These are phyloP conservation scores for Postia placenta DNA, from an alignment of 768 basidiomycete genomes.

Conservation along the genomic window DNA sequence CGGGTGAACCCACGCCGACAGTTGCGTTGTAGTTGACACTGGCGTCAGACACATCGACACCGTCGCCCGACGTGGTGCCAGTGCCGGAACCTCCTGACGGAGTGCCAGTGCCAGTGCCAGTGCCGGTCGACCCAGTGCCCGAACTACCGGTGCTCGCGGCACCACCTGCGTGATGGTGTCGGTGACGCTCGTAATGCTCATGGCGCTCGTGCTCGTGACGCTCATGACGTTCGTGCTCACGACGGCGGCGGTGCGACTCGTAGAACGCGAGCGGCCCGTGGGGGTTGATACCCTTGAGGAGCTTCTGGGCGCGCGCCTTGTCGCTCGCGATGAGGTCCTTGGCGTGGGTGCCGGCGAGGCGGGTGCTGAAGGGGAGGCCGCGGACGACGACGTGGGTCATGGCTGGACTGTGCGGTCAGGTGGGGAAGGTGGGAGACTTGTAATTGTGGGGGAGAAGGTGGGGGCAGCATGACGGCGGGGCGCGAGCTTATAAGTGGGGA, in stretches of 20 bases:
- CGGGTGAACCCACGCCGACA: slow-evolving; percentile 46
- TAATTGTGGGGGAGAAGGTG: neutral
- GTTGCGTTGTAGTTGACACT: slow-evolving; percentile 48
- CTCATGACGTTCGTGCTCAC: slow-evolving; percentile 20
- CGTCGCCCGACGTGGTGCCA: slow-evolving; percentile 20
- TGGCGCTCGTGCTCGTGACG: slow-evolving; percentile 1
- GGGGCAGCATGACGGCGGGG: neutral
- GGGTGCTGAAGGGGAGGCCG: slow-evolving; percentile 40
- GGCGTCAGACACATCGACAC: slow-evolving; percentile 54
- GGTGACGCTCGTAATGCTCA: neutral
- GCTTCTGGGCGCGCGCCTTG: slow-evolving; percentile 46
- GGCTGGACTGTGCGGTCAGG: slow-evolving; percentile 8
- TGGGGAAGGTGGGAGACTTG: slow-evolving; percentile 1
- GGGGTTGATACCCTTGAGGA: slow-evolving; percentile 46
- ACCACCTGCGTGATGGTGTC: neutral
- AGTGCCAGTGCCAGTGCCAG: slow-evolving; percentile 9
- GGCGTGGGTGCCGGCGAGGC: slow-evolving; percentile 34
- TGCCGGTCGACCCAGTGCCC: too few relatives aligned
- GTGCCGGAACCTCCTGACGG: slow-evolving; percentile 4
- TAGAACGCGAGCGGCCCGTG: slow-evolving; percentile 42
- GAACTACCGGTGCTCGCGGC: slow-evolving; percentile 10
- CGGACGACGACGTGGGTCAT: slow-evolving; percentile 33
- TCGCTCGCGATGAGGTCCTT: slow-evolving; percentile 48
- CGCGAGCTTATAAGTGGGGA: neutral
- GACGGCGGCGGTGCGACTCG: slow-evolving; percentile 21